These are phyloP conservation scores for Cylindrodendrum hubeiense DNA, from an alignment of 2,329 filamentous ascomycete species.

Conservation along the genomic window DNA sequence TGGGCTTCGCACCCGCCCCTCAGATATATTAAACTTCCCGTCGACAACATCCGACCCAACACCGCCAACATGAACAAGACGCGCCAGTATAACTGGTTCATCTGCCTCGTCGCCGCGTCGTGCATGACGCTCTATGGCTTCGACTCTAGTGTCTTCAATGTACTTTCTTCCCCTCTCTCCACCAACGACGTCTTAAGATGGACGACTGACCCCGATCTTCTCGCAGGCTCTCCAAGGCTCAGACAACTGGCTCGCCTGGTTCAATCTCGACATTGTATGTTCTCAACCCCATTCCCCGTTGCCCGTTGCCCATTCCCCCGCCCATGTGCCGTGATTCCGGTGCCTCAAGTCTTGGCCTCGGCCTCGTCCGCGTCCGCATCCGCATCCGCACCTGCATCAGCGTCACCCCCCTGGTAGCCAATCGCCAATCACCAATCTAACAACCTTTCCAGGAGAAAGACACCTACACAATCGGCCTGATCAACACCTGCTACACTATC, in stretches of 20 bases:
- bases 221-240: slow-evolving; percentile 70
- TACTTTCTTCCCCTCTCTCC: slow-evolving; percentile 20
- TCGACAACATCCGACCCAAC: slow-evolving; percentile 1
- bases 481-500: slow-evolving; percentile 79
- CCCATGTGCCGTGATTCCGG: slow-evolving; percentile 7
- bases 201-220: slow-evolving; percentile 17
- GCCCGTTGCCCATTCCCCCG: too few relatives aligned
- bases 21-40: not conserved
- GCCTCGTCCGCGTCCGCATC: not conserved
- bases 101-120: slow-evolving; percentile 76
- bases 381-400: too few relatives aligned
- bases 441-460: slow-evolving; percentile 49
- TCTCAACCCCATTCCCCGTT: not conserved
- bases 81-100: slow-evolving; percentile 60
- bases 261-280: slow-evolving; percentile 60
- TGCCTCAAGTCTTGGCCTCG: not conserved
- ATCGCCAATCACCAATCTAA: slow-evolving; percentile 6
- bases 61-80: slow-evolving; percentile 51
- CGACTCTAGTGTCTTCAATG: slow-evolving; percentile 81
- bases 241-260: slow-evolving; percentile 74
- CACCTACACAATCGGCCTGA: slow-evolving; percentile 59
- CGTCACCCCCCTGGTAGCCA: not conserved
- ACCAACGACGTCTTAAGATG: too few relatives aligned
- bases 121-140: slow-evolving; percentile 84
- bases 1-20: not conserved